Base-by-base conservation (phyloP, 2,329 filamentous ascomycete genomes). In the Alternaria arborescens region DNA sequence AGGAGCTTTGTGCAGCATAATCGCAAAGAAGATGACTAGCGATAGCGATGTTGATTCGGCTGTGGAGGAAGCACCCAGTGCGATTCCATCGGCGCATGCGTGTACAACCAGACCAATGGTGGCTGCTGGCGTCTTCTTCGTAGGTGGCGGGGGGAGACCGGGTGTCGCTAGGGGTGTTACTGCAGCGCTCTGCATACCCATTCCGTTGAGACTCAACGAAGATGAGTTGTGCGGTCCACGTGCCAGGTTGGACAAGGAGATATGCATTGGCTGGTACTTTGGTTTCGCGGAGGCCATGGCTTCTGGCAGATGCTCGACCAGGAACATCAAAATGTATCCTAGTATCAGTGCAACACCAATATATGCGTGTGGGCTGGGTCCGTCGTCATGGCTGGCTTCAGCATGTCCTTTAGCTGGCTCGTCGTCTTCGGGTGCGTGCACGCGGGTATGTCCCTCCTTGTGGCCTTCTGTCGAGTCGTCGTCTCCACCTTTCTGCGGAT, bases 1-100 rank as follows among this genome's bases (percentile, higher is more conserved):
- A 0, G 94, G 94, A 1, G 93, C 94, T 81, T 98, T 99, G 80
- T 99, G 95, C 6, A 98, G 88, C 91, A 99, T 96, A 69, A 99
- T 95, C 11, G 95, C 95, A 41, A 97, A 80, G 78, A 99, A 99
- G 40, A 99, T 93, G 70, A 99, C 92, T 61, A 98, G 88, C 36
- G 92, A 93, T 11, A 99, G 82, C 59, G 75, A 74, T 1, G 89
- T 87, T 4, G 91, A 90, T 4, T 91, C 72, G 2, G 75, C 73
- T 5, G 80, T 79, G 3, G 80, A 92, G 0, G 94, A 97, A 24
- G 95, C 95, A 22, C 95, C 95, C 80, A 99, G 89, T 3, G 95
- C 95, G 63, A 99, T 97, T 16, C 95, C 95, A 73, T 99, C 95
- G 2, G 95, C 94, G 2, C 92, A 91, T 0, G 95, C 93, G 77